Evolutionary conservation across 176 grass and related monocot genomes (phyloP).

Genomic region (Hordeum vulgare): MorexV3_pseudomolecules_assembly NC_058524.1:187968264-187968763

Average conservation of each 20-base stretch:
- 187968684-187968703: constrained; percentile 44
- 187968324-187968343: constrained; percentile 33
- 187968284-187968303: not conserved
- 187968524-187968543: constrained; percentile 30
- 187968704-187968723: constrained; percentile 56
- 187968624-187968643: constrained; percentile 42
- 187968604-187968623: constrained; percentile 28
- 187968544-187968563: constrained; percentile 33
- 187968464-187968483: constrained; percentile 30
- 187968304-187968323: constrained; percentile 4
- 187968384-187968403: constrained; percentile 20
- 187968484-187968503: constrained; percentile 47
- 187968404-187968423: constrained; percentile 6
- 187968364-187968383: constrained; percentile 18
- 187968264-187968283: not conserved
- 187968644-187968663: constrained; percentile 32
- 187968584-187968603: not conserved
- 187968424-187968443: constrained; percentile 17
- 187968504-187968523: constrained; percentile 27
- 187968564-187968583: constrained; percentile 9
- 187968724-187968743: constrained; percentile 50
- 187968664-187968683: constrained; percentile 45
- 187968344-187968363: constrained; percentile 28
- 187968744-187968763: constrained; percentile 33
- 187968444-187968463: constrained; percentile 40